Percentiles rank a stretch among this genome's conserved stretches.
Evolutionary conservation across 805 yeast species (phyloP).

Genomic region (Cephaloascus fragrans): DNA sequence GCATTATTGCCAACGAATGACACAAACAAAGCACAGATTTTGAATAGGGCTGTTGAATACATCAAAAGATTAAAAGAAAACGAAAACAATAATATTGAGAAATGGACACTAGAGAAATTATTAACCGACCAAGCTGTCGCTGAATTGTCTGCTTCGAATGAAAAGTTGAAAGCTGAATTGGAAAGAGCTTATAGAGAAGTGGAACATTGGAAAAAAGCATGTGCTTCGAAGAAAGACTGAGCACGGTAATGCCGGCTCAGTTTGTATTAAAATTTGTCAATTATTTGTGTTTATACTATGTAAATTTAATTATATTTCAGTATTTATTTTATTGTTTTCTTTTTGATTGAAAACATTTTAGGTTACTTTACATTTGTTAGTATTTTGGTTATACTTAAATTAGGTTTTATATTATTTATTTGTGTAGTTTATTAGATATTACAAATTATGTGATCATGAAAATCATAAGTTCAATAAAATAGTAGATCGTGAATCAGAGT

Average conservation of each 20-base stretch:
- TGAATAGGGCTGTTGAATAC: constrained; percentile 82
- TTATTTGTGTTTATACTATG: background rate
- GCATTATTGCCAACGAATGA: constrained; percentile 74
- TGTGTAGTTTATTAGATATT: no score
- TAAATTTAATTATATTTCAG: background rate
- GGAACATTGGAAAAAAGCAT: constrained; percentile 65
- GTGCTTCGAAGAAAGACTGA: constrained; percentile 8
- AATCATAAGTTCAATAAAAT: no score
- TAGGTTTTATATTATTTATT: background rate
- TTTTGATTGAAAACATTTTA: no score
- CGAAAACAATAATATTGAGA: constrained; percentile 82
- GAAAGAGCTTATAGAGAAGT: constrained; percentile 89
- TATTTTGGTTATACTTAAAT: background rate
- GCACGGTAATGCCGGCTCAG: background rate
- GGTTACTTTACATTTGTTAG: constrained; percentile 1
- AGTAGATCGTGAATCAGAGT: no score
- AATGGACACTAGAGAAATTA: constrained; percentile 90
- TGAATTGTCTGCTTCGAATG: constrained; percentile 78
- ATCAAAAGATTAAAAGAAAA: constrained; percentile 84
- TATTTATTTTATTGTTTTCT: background rate
- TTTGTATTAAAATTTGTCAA: background rate
- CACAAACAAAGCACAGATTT: constrained; percentile 83
- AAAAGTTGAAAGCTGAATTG: constrained; percentile 77
- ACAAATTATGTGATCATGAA: no score
- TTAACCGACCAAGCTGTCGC: constrained; percentile 85